A percentile compares a stretch with the other conserved stretches of the same genome.
phyloP scores from a whole-genome alignment of 2,329 filamentous ascomycete genomes.

The Coniosporium tulheliwenetii region DNA sequence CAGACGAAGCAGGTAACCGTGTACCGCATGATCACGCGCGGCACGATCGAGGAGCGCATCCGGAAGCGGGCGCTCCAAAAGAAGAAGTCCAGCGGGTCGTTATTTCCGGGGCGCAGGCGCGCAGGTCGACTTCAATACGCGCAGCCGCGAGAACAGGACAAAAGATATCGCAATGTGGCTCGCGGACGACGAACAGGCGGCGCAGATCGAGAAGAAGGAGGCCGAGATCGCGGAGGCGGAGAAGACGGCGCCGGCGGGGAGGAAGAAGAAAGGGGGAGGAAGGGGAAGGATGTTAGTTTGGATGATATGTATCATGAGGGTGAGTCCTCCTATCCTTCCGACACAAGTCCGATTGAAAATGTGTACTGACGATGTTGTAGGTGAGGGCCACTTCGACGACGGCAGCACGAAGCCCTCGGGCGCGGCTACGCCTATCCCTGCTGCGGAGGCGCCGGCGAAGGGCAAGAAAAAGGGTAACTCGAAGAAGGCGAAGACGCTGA shows the following conservation, averaged over 20 bases:
- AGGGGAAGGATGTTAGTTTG: slow-evolving; percentile 54
- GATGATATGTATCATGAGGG: slow-evolving; percentile 99
- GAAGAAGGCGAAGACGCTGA: slow-evolving; percentile 36
- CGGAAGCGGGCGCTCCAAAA: slow-evolving; percentile 94
- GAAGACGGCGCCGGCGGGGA: slow-evolving; percentile 24
- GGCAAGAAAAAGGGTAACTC: slow-evolving; percentile 41
- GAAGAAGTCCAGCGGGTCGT: slow-evolving; percentile 97
- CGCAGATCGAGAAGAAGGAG: slow-evolving; percentile 83
- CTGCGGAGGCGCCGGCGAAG: slow-evolving; percentile 33
- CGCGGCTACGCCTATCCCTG: slow-evolving; percentile 59
- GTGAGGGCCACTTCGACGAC: slow-evolving; percentile 93
- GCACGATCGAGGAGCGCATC: slow-evolving; percentile 95
- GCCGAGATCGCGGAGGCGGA: slow-evolving; percentile 63
- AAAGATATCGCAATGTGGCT: slow-evolving; percentile 99
- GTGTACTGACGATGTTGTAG: slow-evolving; percentile 34
- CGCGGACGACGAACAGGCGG: slow-evolving; percentile 90
- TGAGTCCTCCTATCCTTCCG: slow-evolving; percentile 35
- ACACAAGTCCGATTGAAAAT: slow-evolving; percentile 5
- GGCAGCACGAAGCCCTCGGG: slow-evolving; percentile 67
- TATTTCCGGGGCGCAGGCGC: slow-evolving; percentile 74
- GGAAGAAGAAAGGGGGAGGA: slow-evolving; percentile 31
- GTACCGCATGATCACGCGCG: slow-evolving; percentile 90
- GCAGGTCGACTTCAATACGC: slow-evolving; percentile 91
- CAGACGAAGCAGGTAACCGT: slow-evolving; percentile 94
- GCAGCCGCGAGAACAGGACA: slow-evolving; percentile 78